Percentiles rank a stretch among this genome's conserved stretches.
These are phyloP conservation scores for Aureobasidium melanogenum DNA, from an alignment of 2,329 filamentous ascomycete species.

Conservation along the genomic window DNA sequence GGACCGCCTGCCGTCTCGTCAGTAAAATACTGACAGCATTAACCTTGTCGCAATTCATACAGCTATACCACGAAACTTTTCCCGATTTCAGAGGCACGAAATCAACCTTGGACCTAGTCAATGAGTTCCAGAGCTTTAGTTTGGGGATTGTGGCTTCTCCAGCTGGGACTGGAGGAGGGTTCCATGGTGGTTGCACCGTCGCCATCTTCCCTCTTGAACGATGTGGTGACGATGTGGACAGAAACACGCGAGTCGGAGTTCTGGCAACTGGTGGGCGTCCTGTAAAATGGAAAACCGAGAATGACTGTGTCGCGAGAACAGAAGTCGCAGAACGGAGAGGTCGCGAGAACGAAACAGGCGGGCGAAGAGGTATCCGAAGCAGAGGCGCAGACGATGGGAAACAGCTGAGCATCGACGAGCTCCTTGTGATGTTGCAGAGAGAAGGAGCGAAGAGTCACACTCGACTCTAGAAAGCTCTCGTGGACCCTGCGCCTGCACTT, in stretches of 20 bases:
- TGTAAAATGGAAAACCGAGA: background rate
- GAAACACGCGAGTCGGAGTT: background rate
- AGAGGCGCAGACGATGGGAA: background rate
- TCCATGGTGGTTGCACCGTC: conserved; percentile 22
- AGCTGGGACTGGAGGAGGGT: conserved; percentile 26
- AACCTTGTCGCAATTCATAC: conserved; percentile 27
- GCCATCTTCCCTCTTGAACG: conserved; percentile 14
- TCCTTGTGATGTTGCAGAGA: background rate
- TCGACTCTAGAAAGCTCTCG: background rate
- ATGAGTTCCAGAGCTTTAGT: conserved; percentile 62
- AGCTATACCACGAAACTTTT: conserved; percentile 79
- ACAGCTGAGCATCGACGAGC: background rate
- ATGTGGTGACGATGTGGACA: conserved; percentile 13
- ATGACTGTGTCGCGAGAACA: background rate
- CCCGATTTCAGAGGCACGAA: conserved; percentile 65
- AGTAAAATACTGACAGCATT: background rate
- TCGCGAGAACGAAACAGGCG: background rate
- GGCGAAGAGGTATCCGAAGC: background rate
- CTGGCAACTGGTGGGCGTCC: background rate
- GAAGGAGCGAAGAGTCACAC: background rate
- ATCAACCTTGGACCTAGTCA: conserved; percentile 64
- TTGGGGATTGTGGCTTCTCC: conserved; percentile 46
- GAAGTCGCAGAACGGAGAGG: background rate
- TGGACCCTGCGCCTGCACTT: background rate
- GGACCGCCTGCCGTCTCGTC: background rate